Percentiles rank a stretch among this genome's conserved stretches.
Evolutionary conservation across 2,329 filamentous ascomycete genomes (phyloP).

Genomic region (Fusarium udum): DNA sequence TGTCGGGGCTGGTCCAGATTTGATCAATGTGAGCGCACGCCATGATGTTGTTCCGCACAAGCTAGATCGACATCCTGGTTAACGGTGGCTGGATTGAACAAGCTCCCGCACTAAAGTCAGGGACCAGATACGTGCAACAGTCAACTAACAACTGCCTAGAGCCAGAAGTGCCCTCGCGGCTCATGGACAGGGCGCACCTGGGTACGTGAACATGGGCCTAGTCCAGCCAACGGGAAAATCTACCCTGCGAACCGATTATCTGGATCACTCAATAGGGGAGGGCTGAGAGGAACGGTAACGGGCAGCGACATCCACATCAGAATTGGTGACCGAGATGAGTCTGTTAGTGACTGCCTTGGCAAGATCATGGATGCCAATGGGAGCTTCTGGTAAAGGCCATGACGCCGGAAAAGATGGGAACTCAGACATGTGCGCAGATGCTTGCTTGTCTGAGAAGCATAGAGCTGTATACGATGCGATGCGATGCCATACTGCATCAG

Average conservation of each 20-base stretch:
- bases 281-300: constrained; percentile 26
- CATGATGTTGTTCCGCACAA: constrained; percentile 33
- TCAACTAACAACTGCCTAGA: constrained; percentile 18
- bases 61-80: constrained; percentile 36
- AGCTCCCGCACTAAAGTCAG: constrained; percentile 31
- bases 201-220: constrained; percentile 26
- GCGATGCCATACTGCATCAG: constrained; percentile 20
- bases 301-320: constrained; percentile 25
- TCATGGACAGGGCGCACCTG: constrained; percentile 24
- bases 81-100: constrained; percentile 36
- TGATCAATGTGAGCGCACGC: constrained; percentile 38
- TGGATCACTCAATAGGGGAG: constrained; percentile 37
- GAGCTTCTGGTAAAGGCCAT: constrained; percentile 33
- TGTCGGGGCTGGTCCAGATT: constrained; percentile 37
- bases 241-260: constrained; percentile 36
- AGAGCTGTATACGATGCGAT: not conserved
- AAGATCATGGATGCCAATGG: constrained; percentile 14
- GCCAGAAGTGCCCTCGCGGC: constrained; percentile 24
- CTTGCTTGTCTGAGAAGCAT: constrained; percentile 14
- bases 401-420: constrained; percentile 24
- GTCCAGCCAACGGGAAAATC: constrained; percentile 33
- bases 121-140: constrained; percentile 18
- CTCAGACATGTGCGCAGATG: constrained; percentile 20
- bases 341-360: constrained; percentile 29
- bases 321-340: constrained; percentile 39